Percentiles rank a stretch among this genome's conserved stretches.
Evolutionary conservation across 257 asterid species (phyloP).

Genomic region (Petunia secreta): DNA sequence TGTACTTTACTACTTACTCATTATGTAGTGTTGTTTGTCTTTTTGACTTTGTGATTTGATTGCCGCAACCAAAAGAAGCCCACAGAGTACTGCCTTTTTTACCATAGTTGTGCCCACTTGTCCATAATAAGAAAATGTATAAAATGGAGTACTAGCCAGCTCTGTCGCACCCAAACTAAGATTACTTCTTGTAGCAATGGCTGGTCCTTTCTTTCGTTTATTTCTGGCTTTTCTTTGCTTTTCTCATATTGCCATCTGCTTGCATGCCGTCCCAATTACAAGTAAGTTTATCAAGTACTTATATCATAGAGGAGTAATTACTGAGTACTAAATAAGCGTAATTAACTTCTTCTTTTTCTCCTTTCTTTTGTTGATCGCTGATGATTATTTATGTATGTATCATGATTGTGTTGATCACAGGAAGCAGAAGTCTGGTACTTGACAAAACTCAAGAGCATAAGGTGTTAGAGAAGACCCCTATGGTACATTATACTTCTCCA

Average conservation of each 20-base stretch:
- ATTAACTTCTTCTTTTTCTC: too few relatives aligned
- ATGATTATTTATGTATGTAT: background rate
- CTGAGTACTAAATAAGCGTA: too few relatives aligned
- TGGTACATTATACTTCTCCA: slow-evolving; percentile 37
- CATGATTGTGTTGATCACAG: slow-evolving; percentile 35
- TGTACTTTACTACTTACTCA: background rate
- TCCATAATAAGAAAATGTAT: slow-evolving; percentile 39
- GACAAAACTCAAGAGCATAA: slow-evolving; percentile 32
- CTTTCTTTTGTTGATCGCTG: background rate
- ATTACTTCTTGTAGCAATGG: slow-evolving; percentile 41
- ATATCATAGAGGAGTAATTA: too few relatives aligned
- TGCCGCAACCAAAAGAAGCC: slow-evolving; percentile 34
- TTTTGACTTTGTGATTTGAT: slow-evolving; percentile 41
- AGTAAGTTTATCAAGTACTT: slow-evolving; percentile 36
- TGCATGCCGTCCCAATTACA: slow-evolving; percentile 55
- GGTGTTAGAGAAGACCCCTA: slow-evolving; percentile 25
- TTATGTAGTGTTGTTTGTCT: slow-evolving; percentile 9
- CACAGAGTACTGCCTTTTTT: background rate
- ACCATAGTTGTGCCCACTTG: slow-evolving; percentile 24
- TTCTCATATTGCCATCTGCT: slow-evolving; percentile 38
- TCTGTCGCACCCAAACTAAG: background rate
- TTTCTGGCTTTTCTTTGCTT: slow-evolving; percentile 46
- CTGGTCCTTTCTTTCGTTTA: slow-evolving; percentile 37
- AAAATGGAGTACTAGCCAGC: slow-evolving; percentile 32
- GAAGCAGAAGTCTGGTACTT: slow-evolving; percentile 43